Evolutionary conservation across 805 yeast genomes (phyloP).

Genomic region (Metschnikowia kofuensis): DNA sequence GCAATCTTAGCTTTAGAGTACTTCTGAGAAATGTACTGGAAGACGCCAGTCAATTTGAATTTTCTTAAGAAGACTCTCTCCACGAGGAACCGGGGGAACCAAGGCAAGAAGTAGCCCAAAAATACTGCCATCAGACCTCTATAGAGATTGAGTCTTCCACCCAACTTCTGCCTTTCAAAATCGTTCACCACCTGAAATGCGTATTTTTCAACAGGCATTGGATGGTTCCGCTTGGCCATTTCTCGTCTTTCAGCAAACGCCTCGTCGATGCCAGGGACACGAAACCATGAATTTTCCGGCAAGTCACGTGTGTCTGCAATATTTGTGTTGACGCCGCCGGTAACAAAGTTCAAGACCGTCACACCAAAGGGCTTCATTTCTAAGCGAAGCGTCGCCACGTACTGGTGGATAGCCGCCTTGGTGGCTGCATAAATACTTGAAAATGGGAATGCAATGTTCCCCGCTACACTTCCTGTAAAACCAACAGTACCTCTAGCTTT

Average conservation of each 20-base stretch:
- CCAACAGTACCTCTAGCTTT: constrained; percentile 66
- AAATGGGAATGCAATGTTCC: constrained; percentile 66
- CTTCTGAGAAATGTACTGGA: constrained; percentile 22
- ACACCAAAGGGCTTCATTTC: constrained; percentile 75
- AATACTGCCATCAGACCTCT: constrained; percentile 50
- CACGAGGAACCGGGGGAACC: constrained; percentile 48
- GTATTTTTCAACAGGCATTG: constrained; percentile 58
- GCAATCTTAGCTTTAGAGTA: constrained; percentile 11
- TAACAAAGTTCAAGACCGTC: constrained; percentile 62
- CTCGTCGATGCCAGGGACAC: constrained; percentile 47
- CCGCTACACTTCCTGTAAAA: constrained; percentile 73
- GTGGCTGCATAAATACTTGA: constrained; percentile 62
- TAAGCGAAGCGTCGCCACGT: constrained; percentile 57
- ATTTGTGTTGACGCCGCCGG: constrained; percentile 74
- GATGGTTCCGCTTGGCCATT: constrained; percentile 58
- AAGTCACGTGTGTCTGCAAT: constrained; percentile 65
- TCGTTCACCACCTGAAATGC: constrained; percentile 56
- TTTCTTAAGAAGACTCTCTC: constrained; percentile 39
- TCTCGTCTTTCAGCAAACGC: constrained; percentile 50
- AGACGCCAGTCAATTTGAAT: constrained; percentile 29
- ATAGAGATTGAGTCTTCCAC: constrained; percentile 46
- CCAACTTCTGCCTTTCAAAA: constrained; percentile 35
- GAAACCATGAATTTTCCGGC: constrained; percentile 53
- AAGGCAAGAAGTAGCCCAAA: constrained; percentile 30
- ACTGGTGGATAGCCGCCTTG: constrained; percentile 76